Percentiles rank a stretch among this genome's conserved stretches.
Evolutionary conservation across 768 basidiomycete genomes (phyloP).

Genomic region (Mycena crocata): DNA sequence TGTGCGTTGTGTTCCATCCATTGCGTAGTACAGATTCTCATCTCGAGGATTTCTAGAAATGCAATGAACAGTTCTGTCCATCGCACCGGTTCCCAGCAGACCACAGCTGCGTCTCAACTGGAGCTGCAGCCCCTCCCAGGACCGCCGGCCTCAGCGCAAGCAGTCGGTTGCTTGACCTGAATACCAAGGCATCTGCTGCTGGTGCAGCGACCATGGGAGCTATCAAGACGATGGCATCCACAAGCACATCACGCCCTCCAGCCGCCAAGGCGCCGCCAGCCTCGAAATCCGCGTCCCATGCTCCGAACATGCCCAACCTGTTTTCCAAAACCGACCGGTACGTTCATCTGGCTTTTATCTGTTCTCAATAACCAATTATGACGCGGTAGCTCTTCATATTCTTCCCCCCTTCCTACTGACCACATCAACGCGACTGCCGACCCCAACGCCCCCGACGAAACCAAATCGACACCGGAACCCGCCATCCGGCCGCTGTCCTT

Average conservation of each 20-base stretch:
- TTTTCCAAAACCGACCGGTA: slow-evolving; percentile 76
- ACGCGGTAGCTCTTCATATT: slow-evolving; percentile 63
- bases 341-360: slow-evolving; percentile 47
- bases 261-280: slow-evolving; percentile 30
- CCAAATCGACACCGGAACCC: slow-evolving; percentile 50
- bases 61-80: slow-evolving; percentile 78
- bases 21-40: not conserved
- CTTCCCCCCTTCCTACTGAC: slow-evolving; percentile 22
- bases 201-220: slow-evolving; percentile 41
- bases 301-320: slow-evolving; percentile 32
- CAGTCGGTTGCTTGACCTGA: slow-evolving; percentile 51
- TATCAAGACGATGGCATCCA: slow-evolving; percentile 50
- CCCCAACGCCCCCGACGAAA: slow-evolving; percentile 41
- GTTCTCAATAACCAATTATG: slow-evolving; percentile 69
- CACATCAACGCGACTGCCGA: slow-evolving; percentile 34
- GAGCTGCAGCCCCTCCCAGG: slow-evolving; percentile 31
- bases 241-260: slow-evolving; percentile 31
- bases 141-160: slow-evolving; percentile 50
- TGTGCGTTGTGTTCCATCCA: slow-evolving; percentile 58
- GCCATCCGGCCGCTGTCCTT: slow-evolving; percentile 59
- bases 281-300: slow-evolving; percentile 32
- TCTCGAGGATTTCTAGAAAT: slow-evolving; percentile 60
- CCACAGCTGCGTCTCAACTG: slow-evolving; percentile 63
- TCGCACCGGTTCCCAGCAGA: slow-evolving; percentile 83
- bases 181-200: slow-evolving; percentile 52